phyloP scores from a whole-genome alignment of 2,329 filamentous ascomycete species.

The Fusarium sp. region DNA sequence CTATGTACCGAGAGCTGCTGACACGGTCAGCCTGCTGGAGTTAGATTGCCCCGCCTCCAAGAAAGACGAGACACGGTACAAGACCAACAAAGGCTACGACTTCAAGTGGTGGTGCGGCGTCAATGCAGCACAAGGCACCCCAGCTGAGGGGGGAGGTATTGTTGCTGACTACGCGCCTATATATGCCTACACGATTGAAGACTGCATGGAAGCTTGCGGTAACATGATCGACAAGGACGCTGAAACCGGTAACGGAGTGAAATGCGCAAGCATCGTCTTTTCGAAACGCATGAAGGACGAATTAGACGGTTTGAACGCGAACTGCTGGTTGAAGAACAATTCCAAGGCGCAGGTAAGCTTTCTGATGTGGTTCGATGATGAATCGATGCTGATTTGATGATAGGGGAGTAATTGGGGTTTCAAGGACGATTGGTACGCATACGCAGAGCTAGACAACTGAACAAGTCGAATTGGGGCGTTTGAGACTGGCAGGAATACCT shows the following conservation, averaged over 20 bases:
- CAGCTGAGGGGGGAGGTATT: slow-evolving; percentile 12
- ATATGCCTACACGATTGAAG: slow-evolving; percentile 10
- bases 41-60: slow-evolving; percentile 8
- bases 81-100: slow-evolving; percentile 26
- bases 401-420: slow-evolving; percentile 16
- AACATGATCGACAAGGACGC: slow-evolving; percentile 21
- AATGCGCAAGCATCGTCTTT: slow-evolving; percentile 20
- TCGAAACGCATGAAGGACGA: slow-evolving; percentile 5
- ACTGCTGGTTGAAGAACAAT: slow-evolving; percentile 25
- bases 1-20: slow-evolving; percentile 17
- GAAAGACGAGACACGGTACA: slow-evolving; percentile 12
- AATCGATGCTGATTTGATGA: background rate
- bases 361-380: fast-evolving
- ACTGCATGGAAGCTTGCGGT: slow-evolving; percentile 23
- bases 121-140: background rate
- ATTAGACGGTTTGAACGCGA: background rate
- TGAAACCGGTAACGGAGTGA: background rate
- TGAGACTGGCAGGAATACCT: background rate
- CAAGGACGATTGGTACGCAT: slow-evolving; percentile 14
- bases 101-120: slow-evolving; percentile 33
- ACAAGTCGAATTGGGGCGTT: no score
- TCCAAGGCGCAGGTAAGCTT: background rate
- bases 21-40: background rate
- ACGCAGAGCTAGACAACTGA: slow-evolving; percentile 9
- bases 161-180: slow-evolving; percentile 8